phyloP scores from a whole-genome alignment of 2,329 filamentous ascomycete species.

The Alternaria ethzedia region DNA sequence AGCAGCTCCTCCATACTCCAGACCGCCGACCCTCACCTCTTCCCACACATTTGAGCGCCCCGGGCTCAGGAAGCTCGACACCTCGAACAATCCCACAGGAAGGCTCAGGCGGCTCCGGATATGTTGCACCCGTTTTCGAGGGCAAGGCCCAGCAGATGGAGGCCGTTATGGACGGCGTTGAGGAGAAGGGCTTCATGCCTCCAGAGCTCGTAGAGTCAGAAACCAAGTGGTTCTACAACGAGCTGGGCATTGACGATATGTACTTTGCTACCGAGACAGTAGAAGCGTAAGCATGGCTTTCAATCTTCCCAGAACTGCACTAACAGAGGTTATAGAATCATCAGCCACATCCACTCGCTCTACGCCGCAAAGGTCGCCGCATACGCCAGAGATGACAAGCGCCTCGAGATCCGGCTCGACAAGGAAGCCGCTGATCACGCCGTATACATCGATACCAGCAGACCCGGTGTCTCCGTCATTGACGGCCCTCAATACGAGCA shows the following conservation, averaged over 20 bases:
- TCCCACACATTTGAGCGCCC: conserved; percentile 81
- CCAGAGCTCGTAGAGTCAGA: conserved; percentile 81
- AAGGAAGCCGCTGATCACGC: conserved; percentile 95
- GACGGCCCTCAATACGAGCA: conserved; percentile 91
- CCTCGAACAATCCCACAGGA: conserved; percentile 80
- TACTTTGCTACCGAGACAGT: conserved; percentile 93
- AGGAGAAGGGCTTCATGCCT: conserved; percentile 85
- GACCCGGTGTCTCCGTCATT: conserved; percentile 78
- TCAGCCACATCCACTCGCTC: conserved; percentile 92
- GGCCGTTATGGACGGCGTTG: conserved; percentile 78
- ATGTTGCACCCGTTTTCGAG: conserved; percentile 91
- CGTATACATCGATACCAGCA: conserved; percentile 98
- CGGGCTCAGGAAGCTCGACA: conserved; percentile 61
- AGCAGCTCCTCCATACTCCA: conserved; percentile 59
- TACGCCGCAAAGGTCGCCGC: conserved; percentile 97
- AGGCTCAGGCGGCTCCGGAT: conserved; percentile 79
- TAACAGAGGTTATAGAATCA: conserved; percentile 61
- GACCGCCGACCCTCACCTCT: conserved; percentile 81
- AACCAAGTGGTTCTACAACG: conserved; percentile 95
- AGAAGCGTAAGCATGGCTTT: conserved; percentile 60
- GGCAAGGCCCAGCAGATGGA: conserved; percentile 93
- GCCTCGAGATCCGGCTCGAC: conserved; percentile 90
- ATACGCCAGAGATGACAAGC: conserved; percentile 90
- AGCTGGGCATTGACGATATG: conserved; percentile 96
- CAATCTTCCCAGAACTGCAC: not conserved